Base-by-base conservation (phyloP, 345 rosid species). In the Psidium guajava region DNA sequence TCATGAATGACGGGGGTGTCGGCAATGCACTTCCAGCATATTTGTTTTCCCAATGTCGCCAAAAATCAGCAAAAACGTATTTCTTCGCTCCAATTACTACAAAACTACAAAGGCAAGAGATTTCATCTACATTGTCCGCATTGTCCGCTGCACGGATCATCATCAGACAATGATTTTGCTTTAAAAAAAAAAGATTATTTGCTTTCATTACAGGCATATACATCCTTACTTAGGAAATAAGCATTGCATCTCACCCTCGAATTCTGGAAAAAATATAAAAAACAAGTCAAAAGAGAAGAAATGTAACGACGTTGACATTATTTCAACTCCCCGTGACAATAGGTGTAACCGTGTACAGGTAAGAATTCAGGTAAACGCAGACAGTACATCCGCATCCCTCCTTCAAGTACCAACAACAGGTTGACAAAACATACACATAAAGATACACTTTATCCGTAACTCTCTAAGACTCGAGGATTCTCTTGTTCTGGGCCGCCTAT, bases 401-500 rank as follows among this genome's bases (percentile, higher is more conserved):
- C 14, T 18, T 18, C 47, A 36, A 69, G 80, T 18, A 69, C 80
- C 47, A 36, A 36, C 80, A 36, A 69, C 80, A 11, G 22, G 47
- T 36, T 69, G 80, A 36, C 36, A 32, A 69, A 69, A 36, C 25
- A 20, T 18, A 18, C 47, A 21, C 8, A 55, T 28, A 44, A 50
- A 50, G 54, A 82, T 82, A n/a, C 83, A 27, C 44, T 82, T 82
- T 28, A 51, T 50, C 25, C 24, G 25, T 55, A 82, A 53, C n/a
- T 55, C 54, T 82, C 54, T 16, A 42, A 28, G 44, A 51, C 57
- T 53, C 21, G 8, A 83, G 90, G 91, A 86, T 92, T 91, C 91
- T 90, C 91, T 89, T 96, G 85, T 85, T 89, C 88, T 94, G 97
- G 52, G 90, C 59, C 8, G 3, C 88, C 22, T 94, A 88, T 64